phyloP scores from a whole-genome alignment of 257 asterid species.

The Echites panduratus region DNA sequence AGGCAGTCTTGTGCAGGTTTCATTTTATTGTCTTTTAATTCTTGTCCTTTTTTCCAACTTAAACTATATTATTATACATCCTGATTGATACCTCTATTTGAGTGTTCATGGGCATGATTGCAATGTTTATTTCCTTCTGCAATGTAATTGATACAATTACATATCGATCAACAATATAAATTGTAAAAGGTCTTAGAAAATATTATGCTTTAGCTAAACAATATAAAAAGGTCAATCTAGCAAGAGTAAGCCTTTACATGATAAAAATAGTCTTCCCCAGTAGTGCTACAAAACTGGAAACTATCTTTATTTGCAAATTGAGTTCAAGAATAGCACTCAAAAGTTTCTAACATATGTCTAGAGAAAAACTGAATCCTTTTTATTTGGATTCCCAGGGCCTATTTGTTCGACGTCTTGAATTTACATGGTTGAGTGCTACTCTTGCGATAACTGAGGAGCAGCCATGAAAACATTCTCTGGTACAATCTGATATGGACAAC shows the following conservation, averaged over 20 bases:
- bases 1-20: neutral
- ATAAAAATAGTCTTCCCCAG: neutral
- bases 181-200: neutral
- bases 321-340: too few species aligned
- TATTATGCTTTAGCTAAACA: neutral
- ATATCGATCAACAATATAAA: neutral
- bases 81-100: too few species aligned
- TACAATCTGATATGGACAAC: neutral
- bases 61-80: too few species aligned
- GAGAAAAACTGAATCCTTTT: neutral
- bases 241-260: neutral
- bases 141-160: neutral
- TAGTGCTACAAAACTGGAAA: too few species aligned
- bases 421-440: neutral
- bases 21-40: neutral
- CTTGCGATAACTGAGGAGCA: neutral
- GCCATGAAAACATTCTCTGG: neutral
- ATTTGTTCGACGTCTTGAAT: slow-evolving; percentile 25
- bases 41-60: neutral
- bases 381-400: slow-evolving; percentile 16
- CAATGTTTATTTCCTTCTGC: neutral
- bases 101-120: neutral
- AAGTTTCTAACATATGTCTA: neutral
- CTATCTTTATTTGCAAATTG: too few species aligned
- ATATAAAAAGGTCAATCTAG: neutral